These are phyloP conservation scores for Ciborinia camelliae DNA, from an alignment of 2,329 filamentous ascomycete species.

Conservation along the genomic window DNA sequence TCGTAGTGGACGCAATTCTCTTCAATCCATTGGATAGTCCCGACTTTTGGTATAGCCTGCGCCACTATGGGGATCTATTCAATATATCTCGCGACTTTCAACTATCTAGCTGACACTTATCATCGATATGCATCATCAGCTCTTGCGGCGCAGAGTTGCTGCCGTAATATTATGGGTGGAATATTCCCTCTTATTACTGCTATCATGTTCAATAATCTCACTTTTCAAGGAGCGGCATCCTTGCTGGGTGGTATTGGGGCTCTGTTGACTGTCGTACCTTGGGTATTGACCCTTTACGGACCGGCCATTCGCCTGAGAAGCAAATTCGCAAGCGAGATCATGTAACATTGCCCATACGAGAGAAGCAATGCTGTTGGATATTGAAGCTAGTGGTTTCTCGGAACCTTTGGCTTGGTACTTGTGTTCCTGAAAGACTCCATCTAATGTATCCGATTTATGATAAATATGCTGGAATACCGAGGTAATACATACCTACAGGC, in stretches of 20 bases:
- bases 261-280: slow-evolving; percentile 76
- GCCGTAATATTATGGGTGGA: slow-evolving; percentile 78
- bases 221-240: slow-evolving; percentile 67
- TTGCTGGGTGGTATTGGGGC: slow-evolving; percentile 68
- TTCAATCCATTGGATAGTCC: slow-evolving; percentile 67
- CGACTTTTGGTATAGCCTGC: slow-evolving; percentile 65
- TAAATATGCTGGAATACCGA: not conserved
- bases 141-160: slow-evolving; percentile 81
- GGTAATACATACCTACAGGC: not conserved
- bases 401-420: not conserved
- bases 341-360: slow-evolving; percentile 17
- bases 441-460: not conserved
- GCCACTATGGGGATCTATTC: slow-evolving; percentile 84
- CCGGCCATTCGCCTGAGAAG: slow-evolving; percentile 71
- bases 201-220: slow-evolving; percentile 69
- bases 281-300: slow-evolving; percentile 78
- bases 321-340: slow-evolving; percentile 57
- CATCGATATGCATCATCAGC: slow-evolving; percentile 81
- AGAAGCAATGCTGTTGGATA: not conserved
- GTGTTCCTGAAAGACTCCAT: not conserved
- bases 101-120: slow-evolving; percentile 88
- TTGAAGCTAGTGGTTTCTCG: too few relatives aligned
- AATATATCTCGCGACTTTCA: slow-evolving; percentile 86
- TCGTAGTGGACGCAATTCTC: slow-evolving; percentile 65
- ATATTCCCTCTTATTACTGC: slow-evolving; percentile 74